These are phyloP conservation scores for Globisporangium ultimum DNA, from an alignment of 352 stramenopile species.

Conservation along the genomic window DNA sequence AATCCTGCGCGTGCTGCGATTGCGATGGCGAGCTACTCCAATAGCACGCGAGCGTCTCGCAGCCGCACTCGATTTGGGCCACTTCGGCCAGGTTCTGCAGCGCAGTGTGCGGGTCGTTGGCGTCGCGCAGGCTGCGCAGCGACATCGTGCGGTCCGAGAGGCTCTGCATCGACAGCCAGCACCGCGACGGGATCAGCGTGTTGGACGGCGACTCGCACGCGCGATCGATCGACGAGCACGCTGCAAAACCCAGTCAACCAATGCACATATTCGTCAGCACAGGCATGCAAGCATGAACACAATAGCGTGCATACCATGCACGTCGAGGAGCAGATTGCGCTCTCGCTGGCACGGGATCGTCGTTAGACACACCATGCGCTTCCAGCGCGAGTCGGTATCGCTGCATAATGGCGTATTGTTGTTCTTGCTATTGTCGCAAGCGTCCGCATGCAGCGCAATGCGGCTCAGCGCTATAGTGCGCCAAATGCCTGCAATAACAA, in stretches of 20 bases:
- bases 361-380: conserved; percentile 21
- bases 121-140: conserved; percentile 7
- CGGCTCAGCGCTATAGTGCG: conserved; percentile 9
- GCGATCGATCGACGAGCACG: conserved; percentile 30
- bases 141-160: conserved; percentile 28
- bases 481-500: conserved; percentile 18
- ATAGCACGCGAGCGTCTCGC: conserved; percentile 61
- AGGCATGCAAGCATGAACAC: background rate
- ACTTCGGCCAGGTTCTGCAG: conserved; percentile 40
- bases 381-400: conserved; percentile 21
- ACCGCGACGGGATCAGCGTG: conserved; percentile 29
- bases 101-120: conserved; percentile 18
- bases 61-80: conserved; percentile 66
- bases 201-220: conserved; percentile 28
- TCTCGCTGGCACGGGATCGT: conserved; percentile 14
- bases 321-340: conserved; percentile 18
- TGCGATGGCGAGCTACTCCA: conserved; percentile 30
- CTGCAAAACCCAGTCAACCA: conserved; percentile 3
- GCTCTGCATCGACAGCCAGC: conserved; percentile 26
- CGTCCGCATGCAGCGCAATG: conserved; percentile 10
- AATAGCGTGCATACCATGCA: conserved; percentile 17
- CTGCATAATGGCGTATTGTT: background rate
- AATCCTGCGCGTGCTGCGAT: conserved; percentile 30
- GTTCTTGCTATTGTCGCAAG: conserved; percentile 10
- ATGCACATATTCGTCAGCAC: background rate